A percentile compares a stretch with the other conserved stretches of the same genome.
phyloP scores from a whole-genome alignment of 768 basidiomycete genomes.

The Gyrodon lividus region DNA sequence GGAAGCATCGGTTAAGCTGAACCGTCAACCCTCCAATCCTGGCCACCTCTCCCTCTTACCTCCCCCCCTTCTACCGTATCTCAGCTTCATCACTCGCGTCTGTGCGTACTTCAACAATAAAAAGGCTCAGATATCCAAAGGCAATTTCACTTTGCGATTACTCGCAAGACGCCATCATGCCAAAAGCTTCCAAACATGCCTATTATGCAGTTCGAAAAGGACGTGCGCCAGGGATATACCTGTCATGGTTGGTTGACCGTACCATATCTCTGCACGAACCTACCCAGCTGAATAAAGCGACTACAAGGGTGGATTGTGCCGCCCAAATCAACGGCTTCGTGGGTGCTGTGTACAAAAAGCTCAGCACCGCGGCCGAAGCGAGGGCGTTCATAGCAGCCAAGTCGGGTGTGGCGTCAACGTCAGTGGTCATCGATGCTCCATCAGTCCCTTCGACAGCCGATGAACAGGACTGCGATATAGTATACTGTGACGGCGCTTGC shows the following conservation, averaged over 20 bases:
- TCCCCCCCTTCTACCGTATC: neutral
- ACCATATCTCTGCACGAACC: conserved; percentile 13
- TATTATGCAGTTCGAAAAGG: conserved; percentile 80
- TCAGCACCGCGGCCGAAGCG: conserved; percentile 56
- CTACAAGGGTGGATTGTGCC: conserved; percentile 67
- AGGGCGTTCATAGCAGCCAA: conserved; percentile 48
- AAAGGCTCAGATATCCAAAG: neutral
- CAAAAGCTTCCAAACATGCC: conserved; percentile 40
- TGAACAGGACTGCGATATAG: conserved; percentile 43
- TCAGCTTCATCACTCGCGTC: neutral
- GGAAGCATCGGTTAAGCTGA: neutral
- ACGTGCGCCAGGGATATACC: conserved; percentile 60
- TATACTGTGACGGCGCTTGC: conserved; percentile 89
- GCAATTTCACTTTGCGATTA: neutral
- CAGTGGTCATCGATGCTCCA: conserved; percentile 4
- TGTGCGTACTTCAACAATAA: neutral
- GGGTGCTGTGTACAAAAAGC: conserved; percentile 67
- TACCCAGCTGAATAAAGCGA: conserved; percentile 26
- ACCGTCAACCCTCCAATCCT: neutral
- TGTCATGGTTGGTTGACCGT: conserved; percentile 56
- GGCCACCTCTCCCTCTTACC: neutral
- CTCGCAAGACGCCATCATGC: conserved; percentile 25
- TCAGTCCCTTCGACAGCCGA: conserved; percentile 22
- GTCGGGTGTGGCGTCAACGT: conserved; percentile 13
- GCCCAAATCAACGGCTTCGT: conserved; percentile 64